These are phyloP conservation scores for Zasmidium cellare DNA, from an alignment of 2,329 filamentous ascomycete species.

Conservation along the genomic window DNA sequence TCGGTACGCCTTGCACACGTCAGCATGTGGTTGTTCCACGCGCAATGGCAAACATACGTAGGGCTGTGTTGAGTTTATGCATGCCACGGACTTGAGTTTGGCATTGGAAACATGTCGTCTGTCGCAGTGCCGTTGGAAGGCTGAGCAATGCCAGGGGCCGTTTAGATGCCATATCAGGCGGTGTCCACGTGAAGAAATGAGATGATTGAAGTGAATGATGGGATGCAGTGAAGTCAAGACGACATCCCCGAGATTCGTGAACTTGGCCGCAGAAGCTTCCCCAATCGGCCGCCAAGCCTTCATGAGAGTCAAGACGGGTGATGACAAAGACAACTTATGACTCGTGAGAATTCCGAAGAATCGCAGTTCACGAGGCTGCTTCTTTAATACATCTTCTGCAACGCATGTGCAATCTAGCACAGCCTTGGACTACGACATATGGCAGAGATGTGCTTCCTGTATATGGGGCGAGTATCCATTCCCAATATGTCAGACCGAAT, in stretches of 20 bases:
- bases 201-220: neutral
- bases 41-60: neutral
- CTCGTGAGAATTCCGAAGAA: too few relatives aligned
- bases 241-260: neutral
- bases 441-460: too few relatives aligned
- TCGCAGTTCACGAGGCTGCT: too few relatives aligned
- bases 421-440: too few relatives aligned
- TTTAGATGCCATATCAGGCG: constrained; percentile 29
- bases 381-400: too few relatives aligned
- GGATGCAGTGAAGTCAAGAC: neutral
- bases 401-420: too few relatives aligned
- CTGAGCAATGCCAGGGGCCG: constrained; percentile 26
- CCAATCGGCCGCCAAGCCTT: too few relatives aligned
- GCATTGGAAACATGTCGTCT: constrained; percentile 22
- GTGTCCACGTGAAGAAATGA: neutral
- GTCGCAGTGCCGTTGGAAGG: constrained; percentile 25
- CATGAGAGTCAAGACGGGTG: too few relatives aligned
- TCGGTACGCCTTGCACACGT: constrained; percentile 52
- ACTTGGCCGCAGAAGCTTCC: too few relatives aligned
- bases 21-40: constrained; percentile 1
- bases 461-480: too few relatives aligned
- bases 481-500: too few relatives aligned
- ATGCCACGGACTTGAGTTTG: constrained; percentile 13
- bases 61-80: constrained; percentile 19
- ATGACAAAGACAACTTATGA: too few relatives aligned